Evolutionary conservation across 495 filamentous ascomycete species (phyloP), one percentile per base, ranked within the genome.

Genomic region (Xylaria bambusicola): DNA sequence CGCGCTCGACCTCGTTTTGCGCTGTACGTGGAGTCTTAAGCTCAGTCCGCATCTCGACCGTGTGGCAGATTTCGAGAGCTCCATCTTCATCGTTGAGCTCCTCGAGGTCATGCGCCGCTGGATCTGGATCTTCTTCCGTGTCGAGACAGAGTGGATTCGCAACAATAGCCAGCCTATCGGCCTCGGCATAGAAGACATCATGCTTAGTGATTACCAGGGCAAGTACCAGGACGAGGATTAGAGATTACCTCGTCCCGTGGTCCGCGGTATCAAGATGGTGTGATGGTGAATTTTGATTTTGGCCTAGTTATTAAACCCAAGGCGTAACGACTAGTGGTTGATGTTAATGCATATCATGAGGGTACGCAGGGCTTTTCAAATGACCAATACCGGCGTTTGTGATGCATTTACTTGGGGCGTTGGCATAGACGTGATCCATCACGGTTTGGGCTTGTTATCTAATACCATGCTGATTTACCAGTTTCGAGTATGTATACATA

Each of bases 61-160:
- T 71, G 83, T 94, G 38, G 86, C 87, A 61, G 91, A 96, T 65
- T 84, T 89, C 61, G 94, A 98, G 73, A 86, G 86, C 49, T 79
- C 80, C 1, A 86, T 98, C 36, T 98, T 96, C 70, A 59, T 91
- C n/a, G 83, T 97, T 62, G 87, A 97, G 76, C 77, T 88, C 36
- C 75, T 94, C 17, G 94, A 98, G 73, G 86, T 98, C 7, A 80
- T 88, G 18, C 83, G 94, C 40, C 82, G 94, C 17, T 97, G 93
- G 92, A 83, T 98, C 64, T 98, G 94, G 94, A 90, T 94, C 45
- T 97, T 98, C 74, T 92, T 98, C 71, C 84, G 94, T 2, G 85
- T 92, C 21, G 94, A 98, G 79, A 89, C 90, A 20, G 94, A 98
- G 78, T 96, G 88, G 88, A 82, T 91, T 46, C 74, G 77, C 41